Evolutionary conservation across 2,329 filamentous ascomycete species (phyloP).

Genomic region (Trichophyton schoenleinii): DNA sequence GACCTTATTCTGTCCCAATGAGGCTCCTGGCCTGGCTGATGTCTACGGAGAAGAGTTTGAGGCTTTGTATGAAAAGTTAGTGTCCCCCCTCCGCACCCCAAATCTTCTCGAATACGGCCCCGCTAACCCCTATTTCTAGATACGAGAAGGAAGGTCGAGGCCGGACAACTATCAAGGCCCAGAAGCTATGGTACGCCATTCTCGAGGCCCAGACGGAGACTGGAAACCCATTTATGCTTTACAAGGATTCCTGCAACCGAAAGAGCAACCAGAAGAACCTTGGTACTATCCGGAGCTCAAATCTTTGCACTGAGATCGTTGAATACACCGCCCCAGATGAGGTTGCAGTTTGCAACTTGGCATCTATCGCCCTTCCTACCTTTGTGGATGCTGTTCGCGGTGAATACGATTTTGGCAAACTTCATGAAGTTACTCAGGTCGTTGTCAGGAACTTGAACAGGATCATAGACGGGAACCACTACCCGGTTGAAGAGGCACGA

Average conservation of each 20-base stretch:
- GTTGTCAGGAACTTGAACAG: slow-evolving; percentile 93
- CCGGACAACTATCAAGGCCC: slow-evolving; percentile 82
- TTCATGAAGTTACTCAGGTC: slow-evolving; percentile 86
- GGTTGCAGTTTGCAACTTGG: slow-evolving; percentile 96
- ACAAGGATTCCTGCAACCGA: slow-evolving; percentile 96
- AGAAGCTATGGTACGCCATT: slow-evolving; percentile 99
- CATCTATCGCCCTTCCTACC: slow-evolving; percentile 80
- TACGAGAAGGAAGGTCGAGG: slow-evolving; percentile 84
- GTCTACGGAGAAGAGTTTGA: slow-evolving; percentile 97
- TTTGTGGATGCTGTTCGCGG: slow-evolving; percentile 79
- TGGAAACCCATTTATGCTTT: slow-evolving; percentile 97
- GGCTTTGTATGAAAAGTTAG: slow-evolving; percentile 62
- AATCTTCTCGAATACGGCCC: neutral
- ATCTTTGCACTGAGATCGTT: slow-evolving; percentile 96
- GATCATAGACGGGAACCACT: slow-evolving; percentile 97
- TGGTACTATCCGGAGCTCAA: slow-evolving; percentile 95
- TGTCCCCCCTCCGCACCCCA: slow-evolving; percentile 9
- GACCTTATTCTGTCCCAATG: slow-evolving; percentile 97
- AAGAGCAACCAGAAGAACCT: slow-evolving; percentile 99
- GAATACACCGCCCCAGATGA: slow-evolving; percentile 96
- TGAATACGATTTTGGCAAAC: slow-evolving; percentile 87
- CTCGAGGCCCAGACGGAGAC: slow-evolving; percentile 98
- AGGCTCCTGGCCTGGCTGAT: slow-evolving; percentile 87
- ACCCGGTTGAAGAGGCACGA: slow-evolving; percentile 84
- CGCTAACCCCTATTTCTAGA: slow-evolving; percentile 28